Evolutionary conservation across 371 early-diverging fungal genomes (phyloP).

Genomic region (Mortierella sp.): DNA sequence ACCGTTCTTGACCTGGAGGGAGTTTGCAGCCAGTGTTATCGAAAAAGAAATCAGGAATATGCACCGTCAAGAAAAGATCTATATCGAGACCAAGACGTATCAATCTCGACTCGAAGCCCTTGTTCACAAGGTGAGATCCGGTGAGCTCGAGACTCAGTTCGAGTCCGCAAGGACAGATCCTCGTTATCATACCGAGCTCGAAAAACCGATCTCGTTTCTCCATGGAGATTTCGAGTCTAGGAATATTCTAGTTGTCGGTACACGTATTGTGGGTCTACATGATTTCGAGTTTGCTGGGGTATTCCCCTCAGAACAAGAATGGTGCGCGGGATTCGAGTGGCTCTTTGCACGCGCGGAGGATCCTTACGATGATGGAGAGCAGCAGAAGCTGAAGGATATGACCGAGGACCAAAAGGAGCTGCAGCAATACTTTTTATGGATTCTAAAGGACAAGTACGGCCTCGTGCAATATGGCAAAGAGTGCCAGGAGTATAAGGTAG

Average conservation of each 20-base stretch:
- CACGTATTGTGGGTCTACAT: slow-evolving; percentile 24
- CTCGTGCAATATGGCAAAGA: slow-evolving; percentile 21
- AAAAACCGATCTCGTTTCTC: slow-evolving; percentile 27
- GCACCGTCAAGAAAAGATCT: neutral
- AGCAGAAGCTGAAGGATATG: slow-evolving; percentile 30
- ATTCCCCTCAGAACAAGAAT: slow-evolving; percentile 49
- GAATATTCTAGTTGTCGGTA: slow-evolving; percentile 41
- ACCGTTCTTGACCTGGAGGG: slow-evolving; percentile 34
- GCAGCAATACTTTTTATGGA: slow-evolving; percentile 27
- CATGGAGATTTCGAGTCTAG: slow-evolving; percentile 47
- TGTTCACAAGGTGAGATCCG: slow-evolving; percentile 21
- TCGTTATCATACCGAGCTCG: neutral
- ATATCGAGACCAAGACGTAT: slow-evolving; percentile 4
- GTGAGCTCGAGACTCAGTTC: slow-evolving; percentile 31
- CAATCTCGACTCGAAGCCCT: slow-evolving; percentile 29
- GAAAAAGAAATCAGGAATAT: slow-evolving; percentile 18
- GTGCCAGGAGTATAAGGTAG: slow-evolving; percentile 39
- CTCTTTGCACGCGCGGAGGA: slow-evolving; percentile 41
- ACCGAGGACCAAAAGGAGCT: slow-evolving; percentile 30
- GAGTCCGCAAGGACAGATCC: neutral
- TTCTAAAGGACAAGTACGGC: slow-evolving; percentile 27
- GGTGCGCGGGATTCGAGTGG: slow-evolving; percentile 50
- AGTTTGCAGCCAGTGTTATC: slow-evolving; percentile 28
- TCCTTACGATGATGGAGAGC: slow-evolving; percentile 30
- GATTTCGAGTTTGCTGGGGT: slow-evolving; percentile 53